Conservation (phyloP, 1,139 yeast genomes). For the Hemisphaericaspora xylofermentans region DNA sequence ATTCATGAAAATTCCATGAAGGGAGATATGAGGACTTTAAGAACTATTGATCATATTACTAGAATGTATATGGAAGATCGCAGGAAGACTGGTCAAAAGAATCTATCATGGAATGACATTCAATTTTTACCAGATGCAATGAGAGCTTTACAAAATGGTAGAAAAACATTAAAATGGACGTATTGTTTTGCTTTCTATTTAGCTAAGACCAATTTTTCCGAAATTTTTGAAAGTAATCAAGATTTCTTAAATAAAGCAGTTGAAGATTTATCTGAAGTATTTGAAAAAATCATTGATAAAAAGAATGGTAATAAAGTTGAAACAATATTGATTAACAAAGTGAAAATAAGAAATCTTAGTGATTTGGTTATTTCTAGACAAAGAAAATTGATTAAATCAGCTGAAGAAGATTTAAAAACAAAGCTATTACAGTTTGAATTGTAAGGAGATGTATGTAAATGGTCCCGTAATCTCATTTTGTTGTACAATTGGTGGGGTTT, state of each 20-base stretch:
- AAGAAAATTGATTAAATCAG: constrained; percentile 51
- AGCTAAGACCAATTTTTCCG: constrained; percentile 46
- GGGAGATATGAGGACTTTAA: constrained; percentile 66
- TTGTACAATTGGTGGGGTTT: no score
- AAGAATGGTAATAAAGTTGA: constrained; percentile 29
- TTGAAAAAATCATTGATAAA: constrained; percentile 57
- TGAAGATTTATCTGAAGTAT: constrained; percentile 74
- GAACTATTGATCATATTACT: constrained; percentile 63
- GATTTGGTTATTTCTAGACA: constrained; percentile 48
- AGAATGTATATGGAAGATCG: constrained; percentile 52
- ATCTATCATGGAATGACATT: constrained; percentile 86
- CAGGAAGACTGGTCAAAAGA: constrained; percentile 17
- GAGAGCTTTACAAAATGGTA: constrained; percentile 60
- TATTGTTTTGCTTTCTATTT: constrained; percentile 79
- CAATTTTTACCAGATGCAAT: constrained; percentile 79
- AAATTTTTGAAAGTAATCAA: constrained; percentile 75
- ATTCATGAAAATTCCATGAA: constrained; percentile 78
- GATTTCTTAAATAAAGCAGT: constrained; percentile 69
- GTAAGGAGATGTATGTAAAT: background rate
- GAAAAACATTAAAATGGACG: constrained; percentile 87
- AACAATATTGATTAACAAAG: constrained; percentile 46
- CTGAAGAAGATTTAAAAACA: constrained; percentile 40
- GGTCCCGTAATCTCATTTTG: background rate
- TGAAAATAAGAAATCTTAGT: constrained; percentile 49
- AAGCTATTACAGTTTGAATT: constrained; percentile 1